A percentile compares a stretch with the other conserved stretches of the same genome.
These are phyloP conservation scores for Neurospora tetraspora DNA, from an alignment of 495 filamentous ascomycete genomes.

Conservation along the genomic window DNA sequence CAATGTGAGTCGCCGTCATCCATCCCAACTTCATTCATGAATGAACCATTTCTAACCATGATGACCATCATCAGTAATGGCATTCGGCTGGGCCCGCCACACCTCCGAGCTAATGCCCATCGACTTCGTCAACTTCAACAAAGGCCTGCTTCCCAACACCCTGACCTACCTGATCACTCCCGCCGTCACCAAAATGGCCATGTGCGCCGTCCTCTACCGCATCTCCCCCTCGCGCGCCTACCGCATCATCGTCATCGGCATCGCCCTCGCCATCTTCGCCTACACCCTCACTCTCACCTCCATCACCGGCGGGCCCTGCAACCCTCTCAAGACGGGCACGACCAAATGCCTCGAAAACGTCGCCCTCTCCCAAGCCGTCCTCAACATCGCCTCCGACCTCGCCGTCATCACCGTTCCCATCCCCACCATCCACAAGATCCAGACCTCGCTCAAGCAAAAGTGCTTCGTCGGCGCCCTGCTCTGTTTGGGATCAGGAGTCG, in stretches of 20 bases:
- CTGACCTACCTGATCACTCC: slow-evolving; percentile 12
- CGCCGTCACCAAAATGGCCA: slow-evolving; percentile 15
- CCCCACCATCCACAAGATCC: slow-evolving; percentile 25
- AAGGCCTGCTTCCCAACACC: slow-evolving; percentile 11
- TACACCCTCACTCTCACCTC: slow-evolving; percentile 11
- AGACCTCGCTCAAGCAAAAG: slow-evolving; percentile 10
- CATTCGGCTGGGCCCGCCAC: slow-evolving; percentile 8
- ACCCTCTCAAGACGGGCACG: slow-evolving; percentile 2
- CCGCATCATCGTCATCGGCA: slow-evolving; percentile 4
- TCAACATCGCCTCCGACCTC: slow-evolving; percentile 32
- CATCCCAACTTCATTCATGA: too few species aligned
- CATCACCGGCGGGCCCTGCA: slow-evolving; percentile 13
- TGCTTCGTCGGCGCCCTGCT: slow-evolving; percentile 8
- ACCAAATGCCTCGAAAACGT: slow-evolving; percentile 13
- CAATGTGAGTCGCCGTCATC: not conserved
- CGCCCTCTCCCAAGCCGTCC: slow-evolving; percentile 23
- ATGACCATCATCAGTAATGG: slow-evolving; percentile 1
- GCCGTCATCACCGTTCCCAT: slow-evolving; percentile 31
- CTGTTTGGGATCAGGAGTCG: slow-evolving; percentile 13
- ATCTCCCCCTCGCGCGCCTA: slow-evolving; percentile 10
- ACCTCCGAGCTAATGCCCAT: not conserved
- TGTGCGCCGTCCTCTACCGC: slow-evolving; percentile 7
- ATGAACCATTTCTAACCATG: not conserved
- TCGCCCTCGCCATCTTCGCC: slow-evolving; percentile 7
- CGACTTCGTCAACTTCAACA: slow-evolving; percentile 7